A percentile compares a stretch with the other conserved stretches of the same genome.
These are phyloP conservation scores for Dictyostelium purpureum DNA, from an alignment of 78 protist genomes.

Conservation along the genomic window DNA sequence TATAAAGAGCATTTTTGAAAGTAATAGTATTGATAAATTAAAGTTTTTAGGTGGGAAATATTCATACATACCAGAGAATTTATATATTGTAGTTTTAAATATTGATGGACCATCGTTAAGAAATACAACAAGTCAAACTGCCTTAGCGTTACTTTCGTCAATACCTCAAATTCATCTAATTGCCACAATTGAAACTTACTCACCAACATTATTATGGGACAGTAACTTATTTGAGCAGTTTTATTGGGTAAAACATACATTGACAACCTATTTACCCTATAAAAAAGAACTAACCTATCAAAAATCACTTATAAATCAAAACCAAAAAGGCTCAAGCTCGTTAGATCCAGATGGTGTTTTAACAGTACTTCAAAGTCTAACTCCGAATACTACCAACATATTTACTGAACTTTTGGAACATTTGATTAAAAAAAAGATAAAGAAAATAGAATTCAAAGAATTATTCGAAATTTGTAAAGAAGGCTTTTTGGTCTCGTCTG, in stretches of 20 bases:
- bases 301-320: background rate
- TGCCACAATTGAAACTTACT: background rate
- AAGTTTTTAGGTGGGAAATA: background rate
- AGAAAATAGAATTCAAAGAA: background rate
- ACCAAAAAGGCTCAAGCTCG: background rate
- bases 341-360: background rate
- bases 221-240: background rate
- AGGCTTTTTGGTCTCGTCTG: background rate
- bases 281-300: background rate
- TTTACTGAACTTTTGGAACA: background rate
- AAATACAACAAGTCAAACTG: background rate
- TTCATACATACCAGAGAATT: background rate
- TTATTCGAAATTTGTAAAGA: background rate
- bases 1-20: conserved; percentile 15
- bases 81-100: background rate
- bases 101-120: conserved; percentile 19
- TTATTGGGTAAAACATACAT: background rate
- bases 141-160: background rate
- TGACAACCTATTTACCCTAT: background rate
- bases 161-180: conserved; percentile 7
- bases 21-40: background rate
- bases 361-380: conserved; percentile 7
- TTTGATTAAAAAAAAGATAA: background rate
- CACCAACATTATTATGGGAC: conserved; percentile 10
- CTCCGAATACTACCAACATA: background rate